Conservation (phyloP, 1,284 basidiomycete species). For the Ustilago tritici region DNA sequence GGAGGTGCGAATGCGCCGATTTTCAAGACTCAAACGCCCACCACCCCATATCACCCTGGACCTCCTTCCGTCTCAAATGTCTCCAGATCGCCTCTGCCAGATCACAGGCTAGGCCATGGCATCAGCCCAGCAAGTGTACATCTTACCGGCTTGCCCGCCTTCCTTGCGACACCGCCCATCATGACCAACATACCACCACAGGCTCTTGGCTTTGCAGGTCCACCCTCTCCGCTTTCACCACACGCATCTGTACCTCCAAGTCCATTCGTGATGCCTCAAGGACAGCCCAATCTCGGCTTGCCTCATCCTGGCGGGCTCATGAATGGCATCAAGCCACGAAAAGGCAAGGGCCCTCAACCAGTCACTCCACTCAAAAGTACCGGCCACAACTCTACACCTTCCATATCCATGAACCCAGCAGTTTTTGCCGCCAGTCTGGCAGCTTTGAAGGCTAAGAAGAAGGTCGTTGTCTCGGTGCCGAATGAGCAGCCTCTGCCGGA, state of each 20-base stretch:
- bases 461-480: slow-evolving; percentile 45
- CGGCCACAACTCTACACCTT: slow-evolving; percentile 64
- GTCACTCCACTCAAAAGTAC: slow-evolving; percentile 59
- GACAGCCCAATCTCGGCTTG: slow-evolving; percentile 7
- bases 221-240: slow-evolving; percentile 40
- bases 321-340: slow-evolving; percentile 25
- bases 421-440: slow-evolving; percentile 53
- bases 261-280: slow-evolving; percentile 24
- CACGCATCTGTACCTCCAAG: slow-evolving; percentile 17
- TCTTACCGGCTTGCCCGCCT: slow-evolving; percentile 42
- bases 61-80: neutral
- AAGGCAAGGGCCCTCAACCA: slow-evolving; percentile 32
- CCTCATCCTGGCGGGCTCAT: slow-evolving; percentile 12
- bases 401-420: slow-evolving; percentile 58
- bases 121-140: slow-evolving; percentile 43
- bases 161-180: slow-evolving; percentile 33
- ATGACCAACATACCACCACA: slow-evolving; percentile 22
- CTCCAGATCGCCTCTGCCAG: slow-evolving; percentile 25
- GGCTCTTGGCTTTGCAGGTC: slow-evolving; percentile 17
- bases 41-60: slow-evolving; percentile 8
- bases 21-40: slow-evolving; percentile 23
- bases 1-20: slow-evolving; percentile 6
- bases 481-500: slow-evolving; percentile 32
- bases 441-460: slow-evolving; percentile 43
- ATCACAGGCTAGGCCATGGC: slow-evolving; percentile 30